Base-by-base conservation (phyloP, 495 filamentous ascomycete species). In the Podospora australis region DNA sequence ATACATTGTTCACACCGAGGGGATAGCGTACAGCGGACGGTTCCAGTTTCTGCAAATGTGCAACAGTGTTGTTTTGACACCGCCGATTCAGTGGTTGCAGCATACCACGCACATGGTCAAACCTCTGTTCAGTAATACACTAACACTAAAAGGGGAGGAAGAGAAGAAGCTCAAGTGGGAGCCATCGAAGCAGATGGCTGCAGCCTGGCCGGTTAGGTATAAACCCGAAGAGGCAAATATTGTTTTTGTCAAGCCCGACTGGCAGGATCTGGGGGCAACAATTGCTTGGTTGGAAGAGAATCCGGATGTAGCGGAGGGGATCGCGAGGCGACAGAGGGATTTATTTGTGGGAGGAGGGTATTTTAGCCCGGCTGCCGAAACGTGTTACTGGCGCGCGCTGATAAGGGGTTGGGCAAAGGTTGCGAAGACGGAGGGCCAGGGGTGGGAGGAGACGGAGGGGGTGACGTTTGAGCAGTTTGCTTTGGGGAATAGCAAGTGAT, bases 1-100 rank as follows among this genome's bases (percentile, higher is more conserved):
- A 39, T 78, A 75, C 55, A 60, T 78, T 11, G 55, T 82, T 17
- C 76, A 82, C 54, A 79, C 78, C n/a, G 80, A 83, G 64, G 78
- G 78, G 1, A 65, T 81, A 19, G 73, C 78, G 7, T 81, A 81
- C 56, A 76, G 72, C 34, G 79, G 76, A 4, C 65, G 74, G 28
- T 70, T 79, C 44, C 74, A 75, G 53, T 77, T 70, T 60, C 69
- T 74, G 49, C 71, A 74, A 62, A 66, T 74, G 40, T 79, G 76
- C 52, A 63, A 53, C 0, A 71, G 66, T 38, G 70, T 78, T 0
- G 59, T 76, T 6, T 46, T 79, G 24, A 67, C 69, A 8, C 74
- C 74, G 44, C 73, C 74, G 0, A 57, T 72, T 1, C 61, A 63
- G 10, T 78, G 71, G 69, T 57, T 74, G 50, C 70, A 78, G 65